Evolutionary conservation across 768 basidiomycete genomes (phyloP).

Genomic region (Lyophyllum semitale): DNA sequence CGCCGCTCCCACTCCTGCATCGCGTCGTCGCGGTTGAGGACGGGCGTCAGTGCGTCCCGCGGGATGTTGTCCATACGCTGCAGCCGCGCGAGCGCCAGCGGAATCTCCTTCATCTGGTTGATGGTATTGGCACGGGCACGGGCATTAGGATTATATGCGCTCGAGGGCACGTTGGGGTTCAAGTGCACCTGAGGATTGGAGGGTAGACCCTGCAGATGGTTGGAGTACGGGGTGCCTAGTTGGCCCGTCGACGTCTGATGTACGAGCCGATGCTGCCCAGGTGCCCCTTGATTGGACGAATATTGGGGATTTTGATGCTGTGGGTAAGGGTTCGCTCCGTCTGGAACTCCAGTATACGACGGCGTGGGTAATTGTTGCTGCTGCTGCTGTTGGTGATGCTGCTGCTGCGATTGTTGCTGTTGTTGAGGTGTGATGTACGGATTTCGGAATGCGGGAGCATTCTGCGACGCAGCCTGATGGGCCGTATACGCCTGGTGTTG

Average conservation of each 20-base stretch:
- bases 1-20: constrained; percentile 96
- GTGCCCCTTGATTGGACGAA: constrained; percentile 32
- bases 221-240: constrained; percentile 37
- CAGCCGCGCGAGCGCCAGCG: constrained; percentile 87
- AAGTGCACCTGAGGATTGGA: constrained; percentile 36
- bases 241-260: constrained; percentile 56
- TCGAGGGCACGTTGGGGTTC: constrained; percentile 59
- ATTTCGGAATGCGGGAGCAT: constrained; percentile 74
- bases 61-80: constrained; percentile 89
- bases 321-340: constrained; percentile 30
- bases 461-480: constrained; percentile 76
- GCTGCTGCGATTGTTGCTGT: constrained; percentile 36
- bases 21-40: constrained; percentile 92
- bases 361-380: constrained; percentile 31
- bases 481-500: constrained; percentile 94
- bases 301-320: constrained; percentile 39
- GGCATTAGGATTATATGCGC: constrained; percentile 67
- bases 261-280: constrained; percentile 41
- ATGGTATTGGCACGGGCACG: constrained; percentile 90
- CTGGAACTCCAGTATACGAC: constrained; percentile 32
- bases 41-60: constrained; percentile 90
- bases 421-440: constrained; percentile 70
- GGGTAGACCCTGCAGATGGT: constrained; percentile 31
- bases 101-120: constrained; percentile 89
- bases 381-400: constrained; percentile 38